phyloP scores from a whole-genome alignment of 202 grass and related monocot genomes.

The Zoysia matrella region DNA sequence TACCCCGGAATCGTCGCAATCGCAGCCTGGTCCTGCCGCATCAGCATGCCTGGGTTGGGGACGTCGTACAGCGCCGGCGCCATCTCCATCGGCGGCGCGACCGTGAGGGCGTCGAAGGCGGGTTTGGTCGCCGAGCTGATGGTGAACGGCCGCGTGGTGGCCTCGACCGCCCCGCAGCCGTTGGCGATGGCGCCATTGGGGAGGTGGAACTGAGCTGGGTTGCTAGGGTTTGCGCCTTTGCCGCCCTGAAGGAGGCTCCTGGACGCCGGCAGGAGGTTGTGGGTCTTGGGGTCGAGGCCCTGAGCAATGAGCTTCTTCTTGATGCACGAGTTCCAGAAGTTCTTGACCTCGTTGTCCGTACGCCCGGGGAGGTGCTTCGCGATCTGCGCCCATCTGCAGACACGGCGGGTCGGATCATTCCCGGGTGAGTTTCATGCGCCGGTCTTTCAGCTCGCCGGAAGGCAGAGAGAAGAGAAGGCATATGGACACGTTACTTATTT shows the following conservation, averaged over 20 bases:
- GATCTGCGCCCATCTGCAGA: conserved; percentile 89
- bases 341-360: conserved; percentile 99
- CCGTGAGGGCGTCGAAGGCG: conserved; percentile 43
- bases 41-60: conserved; percentile 32
- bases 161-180: not conserved
- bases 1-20: conserved; percentile 52
- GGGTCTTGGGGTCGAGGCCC: conserved; percentile 93
- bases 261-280: conserved; percentile 87
- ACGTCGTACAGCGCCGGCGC: conserved; percentile 52
- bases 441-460: not conserved
- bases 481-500: conserved; percentile 56
- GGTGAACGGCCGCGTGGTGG: conserved; percentile 71
- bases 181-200: not conserved
- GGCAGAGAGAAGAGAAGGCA: not conserved
- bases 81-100: conserved; percentile 41
- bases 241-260: conserved; percentile 41
- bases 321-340: conserved; percentile 99
- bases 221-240: conserved; percentile 49
- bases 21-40: conserved; percentile 42
- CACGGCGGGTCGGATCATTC: not conserved
- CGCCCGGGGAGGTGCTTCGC: conserved; percentile 94
- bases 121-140: conserved; percentile 78
- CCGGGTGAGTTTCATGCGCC: not conserved
- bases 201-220: conserved; percentile 36
- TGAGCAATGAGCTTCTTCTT: conserved; percentile 99